These are phyloP conservation scores for Daldinia sp. DNA, from an alignment of 2,329 filamentous ascomycete species.

Conservation along the genomic window DNA sequence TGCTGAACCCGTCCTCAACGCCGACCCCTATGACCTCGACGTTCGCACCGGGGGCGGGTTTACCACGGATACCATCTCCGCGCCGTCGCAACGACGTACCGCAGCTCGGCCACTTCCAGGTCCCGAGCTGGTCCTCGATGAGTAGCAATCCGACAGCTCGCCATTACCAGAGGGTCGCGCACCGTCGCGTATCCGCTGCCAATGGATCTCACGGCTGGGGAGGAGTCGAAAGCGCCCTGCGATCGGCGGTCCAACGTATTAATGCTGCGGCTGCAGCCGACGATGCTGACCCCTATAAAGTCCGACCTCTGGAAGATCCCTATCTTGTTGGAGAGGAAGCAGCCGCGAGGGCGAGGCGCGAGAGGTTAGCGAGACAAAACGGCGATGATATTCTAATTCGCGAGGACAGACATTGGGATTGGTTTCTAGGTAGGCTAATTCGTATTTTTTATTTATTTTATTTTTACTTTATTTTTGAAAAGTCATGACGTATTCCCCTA, in stretches of 20 bases:
- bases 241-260: slow-evolving; percentile 41
- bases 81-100: slow-evolving; percentile 50
- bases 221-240: slow-evolving; percentile 39
- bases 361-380: slow-evolving; percentile 64
- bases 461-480: no score
- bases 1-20: slow-evolving; percentile 37
- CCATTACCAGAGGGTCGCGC: slow-evolving; percentile 70
- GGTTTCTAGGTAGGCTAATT: slow-evolving; percentile 61
- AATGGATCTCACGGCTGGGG: slow-evolving; percentile 32
- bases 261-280: slow-evolving; percentile 30
- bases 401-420: slow-evolving; percentile 69
- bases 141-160: slow-evolving; percentile 63
- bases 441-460: no score
- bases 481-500: no score
- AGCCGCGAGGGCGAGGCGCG: slow-evolving; percentile 63
- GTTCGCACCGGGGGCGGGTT: slow-evolving; percentile 51
- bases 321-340: slow-evolving; percentile 73
- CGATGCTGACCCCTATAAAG: slow-evolving; percentile 37
- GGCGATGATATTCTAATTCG: slow-evolving; percentile 62
- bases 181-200: slow-evolving; percentile 61
- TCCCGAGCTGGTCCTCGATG: slow-evolving; percentile 66
- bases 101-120: slow-evolving; percentile 62
- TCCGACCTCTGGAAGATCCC: slow-evolving; percentile 70
- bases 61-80: slow-evolving; percentile 59
- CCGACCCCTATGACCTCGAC: slow-evolving; percentile 41